A percentile compares a stretch with the other conserved stretches of the same genome.
Conservation (phyloP, 2,329 filamentous ascomycete genomes). For the Calonectria multiphialidica region DNA sequence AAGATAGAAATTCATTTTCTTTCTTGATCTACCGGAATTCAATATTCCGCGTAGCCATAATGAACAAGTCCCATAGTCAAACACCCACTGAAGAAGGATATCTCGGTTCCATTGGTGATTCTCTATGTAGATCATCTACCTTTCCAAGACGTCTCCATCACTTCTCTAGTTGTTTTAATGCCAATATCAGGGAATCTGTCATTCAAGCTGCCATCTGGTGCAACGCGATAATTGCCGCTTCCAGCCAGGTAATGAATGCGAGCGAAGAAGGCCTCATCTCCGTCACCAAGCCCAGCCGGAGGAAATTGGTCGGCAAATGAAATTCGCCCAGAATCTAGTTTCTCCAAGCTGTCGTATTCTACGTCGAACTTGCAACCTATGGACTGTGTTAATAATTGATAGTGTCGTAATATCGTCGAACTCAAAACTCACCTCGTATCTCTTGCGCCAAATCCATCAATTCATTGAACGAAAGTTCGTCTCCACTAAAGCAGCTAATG, state of each 20-base stretch:
- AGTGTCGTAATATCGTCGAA: accelerated
- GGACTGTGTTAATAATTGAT: neutral
- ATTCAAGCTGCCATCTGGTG: constrained; percentile 13
- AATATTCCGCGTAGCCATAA: too few species aligned
- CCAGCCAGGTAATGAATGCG: constrained; percentile 35
- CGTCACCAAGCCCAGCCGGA: constrained; percentile 25
- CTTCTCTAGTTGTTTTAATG: constrained; percentile 23
- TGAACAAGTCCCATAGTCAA: too few species aligned
- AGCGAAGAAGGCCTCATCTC: constrained; percentile 35
- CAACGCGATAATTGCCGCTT: constrained; percentile 24
- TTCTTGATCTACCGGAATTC: too few species aligned
- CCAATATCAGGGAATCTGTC: constrained; percentile 29
- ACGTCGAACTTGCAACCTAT: constrained; percentile 31
- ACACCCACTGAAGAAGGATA: too few species aligned
- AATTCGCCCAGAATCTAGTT: constrained; percentile 38
- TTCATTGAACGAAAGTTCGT: constrained; percentile 29
- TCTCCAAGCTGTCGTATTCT: constrained; percentile 33
- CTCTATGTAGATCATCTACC: neutral
- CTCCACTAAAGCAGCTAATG: constrained; percentile 23
- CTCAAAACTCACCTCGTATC: constrained; percentile 12
- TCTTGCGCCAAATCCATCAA: constrained; percentile 27
- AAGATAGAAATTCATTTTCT: too few species aligned
- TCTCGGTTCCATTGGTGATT: neutral
- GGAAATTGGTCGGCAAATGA: constrained; percentile 39
- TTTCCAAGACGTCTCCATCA: constrained; percentile 37